Evolutionary conservation across 345 rosid genomes (phyloP).

Genomic region (Firmiana major): DNA sequence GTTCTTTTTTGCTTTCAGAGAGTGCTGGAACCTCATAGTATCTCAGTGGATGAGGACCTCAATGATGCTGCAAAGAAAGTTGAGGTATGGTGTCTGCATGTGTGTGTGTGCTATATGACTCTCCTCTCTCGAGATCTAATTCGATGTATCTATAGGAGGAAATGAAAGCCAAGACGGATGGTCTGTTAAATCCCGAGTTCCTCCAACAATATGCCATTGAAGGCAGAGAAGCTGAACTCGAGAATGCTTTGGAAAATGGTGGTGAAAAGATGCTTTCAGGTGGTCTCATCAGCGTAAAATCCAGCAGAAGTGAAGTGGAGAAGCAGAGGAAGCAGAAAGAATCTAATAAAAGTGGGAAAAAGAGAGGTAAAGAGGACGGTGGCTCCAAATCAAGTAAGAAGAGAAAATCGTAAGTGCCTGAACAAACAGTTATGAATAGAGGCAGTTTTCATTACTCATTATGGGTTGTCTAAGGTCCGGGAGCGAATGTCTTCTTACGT

Average conservation of each 20-base stretch:
- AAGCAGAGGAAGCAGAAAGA: slow-evolving; percentile 46
- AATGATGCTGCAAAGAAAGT: slow-evolving; percentile 76
- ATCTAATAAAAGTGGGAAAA: slow-evolving; percentile 40
- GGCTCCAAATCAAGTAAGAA: slow-evolving; percentile 53
- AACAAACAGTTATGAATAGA: not conserved
- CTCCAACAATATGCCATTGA: slow-evolving; percentile 68
- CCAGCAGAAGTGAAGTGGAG: slow-evolving; percentile 30
- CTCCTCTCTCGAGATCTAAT: not conserved
- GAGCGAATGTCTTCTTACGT: not conserved
- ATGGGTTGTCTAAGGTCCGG: not conserved
- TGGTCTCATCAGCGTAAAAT: slow-evolving; percentile 65
- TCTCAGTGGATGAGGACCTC: slow-evolving; percentile 86
- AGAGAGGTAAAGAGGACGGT: slow-evolving; percentile 44
- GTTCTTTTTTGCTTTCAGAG: slow-evolving; percentile 39
- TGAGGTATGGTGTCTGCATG: slow-evolving; percentile 43
- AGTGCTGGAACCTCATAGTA: slow-evolving; percentile 63
- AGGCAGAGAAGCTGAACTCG: slow-evolving; percentile 57
- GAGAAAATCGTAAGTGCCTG: slow-evolving; percentile 33
- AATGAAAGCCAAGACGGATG: slow-evolving; percentile 60
- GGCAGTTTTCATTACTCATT: not conserved
- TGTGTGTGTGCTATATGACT: not conserved
- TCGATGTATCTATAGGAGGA: slow-evolving; percentile 39
- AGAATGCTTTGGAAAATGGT: slow-evolving; percentile 56
- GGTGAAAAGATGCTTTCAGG: slow-evolving; percentile 51
- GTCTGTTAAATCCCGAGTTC: slow-evolving; percentile 50